These are phyloP conservation scores for Chlamydomonas incerta DNA, from an alignment of 139 green algal species.

Conservation along the genomic window DNA sequence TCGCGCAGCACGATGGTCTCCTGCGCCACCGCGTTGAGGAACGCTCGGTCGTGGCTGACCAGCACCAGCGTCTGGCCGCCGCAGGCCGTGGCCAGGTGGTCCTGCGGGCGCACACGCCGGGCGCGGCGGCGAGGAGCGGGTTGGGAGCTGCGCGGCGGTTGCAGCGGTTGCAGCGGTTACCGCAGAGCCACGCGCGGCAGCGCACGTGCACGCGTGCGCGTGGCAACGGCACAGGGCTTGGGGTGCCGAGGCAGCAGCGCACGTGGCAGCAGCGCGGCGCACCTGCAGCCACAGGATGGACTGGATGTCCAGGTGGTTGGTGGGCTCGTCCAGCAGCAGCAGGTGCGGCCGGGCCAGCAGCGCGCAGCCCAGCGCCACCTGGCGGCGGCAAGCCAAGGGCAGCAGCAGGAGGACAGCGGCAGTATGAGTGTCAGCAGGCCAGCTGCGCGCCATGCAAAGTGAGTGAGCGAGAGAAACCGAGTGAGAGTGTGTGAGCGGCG, in stretches of 20 bases:
- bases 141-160: neutral
- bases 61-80: constrained; percentile 58
- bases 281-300: constrained; percentile 66
- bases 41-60: constrained; percentile 67
- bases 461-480: no score
- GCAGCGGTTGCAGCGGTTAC: no score
- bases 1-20: constrained; percentile 33
- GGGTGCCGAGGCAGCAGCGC: no score
- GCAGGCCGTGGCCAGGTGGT: constrained; percentile 51
- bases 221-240: no score
- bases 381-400: neutral
- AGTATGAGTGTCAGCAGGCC: no score
- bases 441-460: no score
- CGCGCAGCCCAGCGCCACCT: constrained; percentile 60
- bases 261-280: no score
- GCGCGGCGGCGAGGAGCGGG: neutral
- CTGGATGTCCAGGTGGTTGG: constrained; percentile 70
- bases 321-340: constrained; percentile 64
- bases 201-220: no score
- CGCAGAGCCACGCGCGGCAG: no score
- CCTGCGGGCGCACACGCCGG: no score
- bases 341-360: constrained; percentile 62
- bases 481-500: no score
- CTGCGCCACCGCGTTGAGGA: constrained; percentile 61
- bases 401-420: no score